A percentile compares a stretch with the other conserved stretches of the same genome.
phyloP scores from a whole-genome alignment of 164 flowering plant species.

The Echeveria elegans region DNA sequence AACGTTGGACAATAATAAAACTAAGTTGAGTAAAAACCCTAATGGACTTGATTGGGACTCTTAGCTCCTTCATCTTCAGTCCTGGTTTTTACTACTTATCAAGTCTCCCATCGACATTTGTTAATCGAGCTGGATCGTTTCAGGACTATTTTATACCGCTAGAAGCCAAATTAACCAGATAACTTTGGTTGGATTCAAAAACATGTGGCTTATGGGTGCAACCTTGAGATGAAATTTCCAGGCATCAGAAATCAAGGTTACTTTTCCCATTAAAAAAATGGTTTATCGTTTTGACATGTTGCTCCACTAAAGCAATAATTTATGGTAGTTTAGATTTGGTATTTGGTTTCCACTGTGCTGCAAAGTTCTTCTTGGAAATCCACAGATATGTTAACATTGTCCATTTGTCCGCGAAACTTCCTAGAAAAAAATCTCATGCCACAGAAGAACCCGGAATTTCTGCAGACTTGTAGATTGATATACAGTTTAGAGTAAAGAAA shows the following conservation, averaged over 20 bases:
- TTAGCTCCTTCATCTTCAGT: no score
- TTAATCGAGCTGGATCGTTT: no score
- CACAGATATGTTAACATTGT: neutral
- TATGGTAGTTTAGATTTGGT: slow-evolving; percentile 2
- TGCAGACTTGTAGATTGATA: no score
- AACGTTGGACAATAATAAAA: no score
- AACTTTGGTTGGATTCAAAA: neutral
- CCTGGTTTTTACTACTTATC: no score
- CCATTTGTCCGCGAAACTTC: neutral
- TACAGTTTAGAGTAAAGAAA: no score
- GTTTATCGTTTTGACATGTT: neutral
- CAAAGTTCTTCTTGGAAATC: neutral
- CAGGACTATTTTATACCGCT: no score
- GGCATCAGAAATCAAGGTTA: neutral
- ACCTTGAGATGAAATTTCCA: neutral
- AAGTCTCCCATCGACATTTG: no score
- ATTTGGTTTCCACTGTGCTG: neutral
- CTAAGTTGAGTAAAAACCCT: no score
- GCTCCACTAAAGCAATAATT: neutral
- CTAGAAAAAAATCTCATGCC: neutral
- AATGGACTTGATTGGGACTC: no score
- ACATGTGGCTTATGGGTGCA: neutral
- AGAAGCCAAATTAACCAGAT: no score
- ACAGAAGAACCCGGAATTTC: no score
- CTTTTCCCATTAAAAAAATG: neutral